These are phyloP conservation scores for Moesziomyces parantarcticus DNA, from an alignment of 1,284 basidiomycete genomes.

Conservation along the genomic window DNA sequence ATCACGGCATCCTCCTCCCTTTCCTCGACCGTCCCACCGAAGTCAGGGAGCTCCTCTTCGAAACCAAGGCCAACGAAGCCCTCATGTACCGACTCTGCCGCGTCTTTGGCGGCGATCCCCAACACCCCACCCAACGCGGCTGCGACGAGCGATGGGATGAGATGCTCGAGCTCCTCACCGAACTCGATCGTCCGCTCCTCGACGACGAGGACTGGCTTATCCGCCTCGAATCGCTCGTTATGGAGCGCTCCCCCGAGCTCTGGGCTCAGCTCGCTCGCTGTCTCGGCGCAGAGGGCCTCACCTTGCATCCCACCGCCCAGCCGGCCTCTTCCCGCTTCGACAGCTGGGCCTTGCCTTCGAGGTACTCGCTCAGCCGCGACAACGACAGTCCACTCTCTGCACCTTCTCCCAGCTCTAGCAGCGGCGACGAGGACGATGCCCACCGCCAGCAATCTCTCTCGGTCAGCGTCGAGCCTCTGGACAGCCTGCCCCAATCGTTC, in stretches of 20 bases:
- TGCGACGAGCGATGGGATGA: constrained; percentile 46
- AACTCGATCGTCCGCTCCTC: constrained; percentile 39
- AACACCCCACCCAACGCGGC: constrained; percentile 14
- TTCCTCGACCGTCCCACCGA: constrained; percentile 48
- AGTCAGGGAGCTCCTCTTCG: constrained; percentile 43
- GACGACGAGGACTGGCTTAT: constrained; percentile 48
- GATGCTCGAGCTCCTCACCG: constrained; percentile 45
- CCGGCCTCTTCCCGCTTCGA: constrained; percentile 28
- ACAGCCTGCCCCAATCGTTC: constrained; percentile 21
- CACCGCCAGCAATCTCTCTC: constrained; percentile 5
- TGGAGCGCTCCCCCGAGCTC: constrained; percentile 38
- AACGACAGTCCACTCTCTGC: constrained; percentile 20
- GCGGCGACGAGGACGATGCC: constrained; percentile 13
- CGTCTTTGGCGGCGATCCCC: constrained; percentile 31
- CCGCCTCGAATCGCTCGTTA: constrained; percentile 34
- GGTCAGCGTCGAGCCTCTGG: constrained; percentile 34
- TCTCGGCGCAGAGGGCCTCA: constrained; percentile 40
- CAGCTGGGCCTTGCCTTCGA: constrained; percentile 39
- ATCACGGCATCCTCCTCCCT: constrained; percentile 46
- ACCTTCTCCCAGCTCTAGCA: constrained; percentile 16
- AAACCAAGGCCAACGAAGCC: constrained; percentile 33
- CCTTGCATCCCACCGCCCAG: constrained; percentile 10
- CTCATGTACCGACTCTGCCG: constrained; percentile 41
- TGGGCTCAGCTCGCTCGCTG: constrained; percentile 46
- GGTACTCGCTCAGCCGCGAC: constrained; percentile 5